Percentiles rank a stretch among this genome's conserved stretches.
These are phyloP conservation scores for Arabidopsis hybrid DNA, from an alignment of 441 rosid genomes.

Conservation along the genomic window DNA sequence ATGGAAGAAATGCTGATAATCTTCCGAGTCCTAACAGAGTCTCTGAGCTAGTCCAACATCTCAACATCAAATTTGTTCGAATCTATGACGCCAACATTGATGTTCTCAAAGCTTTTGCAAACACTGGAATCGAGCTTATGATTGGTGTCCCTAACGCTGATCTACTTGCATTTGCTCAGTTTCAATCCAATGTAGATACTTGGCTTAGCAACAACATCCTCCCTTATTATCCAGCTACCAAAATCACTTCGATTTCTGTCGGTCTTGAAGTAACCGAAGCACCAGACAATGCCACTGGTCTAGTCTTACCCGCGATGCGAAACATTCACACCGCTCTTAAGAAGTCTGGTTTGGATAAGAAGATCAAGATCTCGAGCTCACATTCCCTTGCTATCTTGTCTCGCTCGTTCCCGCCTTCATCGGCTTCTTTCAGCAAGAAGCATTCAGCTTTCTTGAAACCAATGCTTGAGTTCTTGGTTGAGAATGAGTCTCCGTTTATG, in stretches of 20 bases:
- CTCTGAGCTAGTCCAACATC: slow-evolving; percentile 65
- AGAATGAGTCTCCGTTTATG: slow-evolving; percentile 95
- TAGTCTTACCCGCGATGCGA: slow-evolving; percentile 87
- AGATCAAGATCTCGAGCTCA: slow-evolving; percentile 84
- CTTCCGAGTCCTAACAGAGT: slow-evolving; percentile 87
- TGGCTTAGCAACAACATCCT: slow-evolving; percentile 92
- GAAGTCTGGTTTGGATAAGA: slow-evolving; percentile 73
- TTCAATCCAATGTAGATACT: slow-evolving; percentile 88
- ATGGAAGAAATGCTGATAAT: slow-evolving; percentile 96
- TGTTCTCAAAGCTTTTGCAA: slow-evolving; percentile 90
- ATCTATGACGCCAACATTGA: slow-evolving; percentile 89
- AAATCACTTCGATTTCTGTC: slow-evolving; percentile 80
- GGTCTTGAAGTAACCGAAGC: slow-evolving; percentile 92
- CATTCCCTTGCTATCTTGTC: slow-evolving; percentile 88
- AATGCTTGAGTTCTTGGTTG: slow-evolving; percentile 87
- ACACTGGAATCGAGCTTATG: slow-evolving; percentile 89
- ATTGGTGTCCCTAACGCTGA: slow-evolving; percentile 86
- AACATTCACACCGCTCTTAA: slow-evolving; percentile 79
- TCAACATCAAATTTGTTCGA: slow-evolving; percentile 74
- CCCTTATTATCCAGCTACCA: slow-evolving; percentile 85
- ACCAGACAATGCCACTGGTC: slow-evolving; percentile 67
- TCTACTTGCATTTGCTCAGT: slow-evolving; percentile 83
- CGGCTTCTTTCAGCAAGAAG: slow-evolving; percentile 79
- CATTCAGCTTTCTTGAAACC: slow-evolving; percentile 78
- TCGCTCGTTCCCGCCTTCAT: slow-evolving; percentile 91